Evolutionary conservation across 139 green algal species (phyloP), one percentile per base, ranked within the genome.

Genomic region (Auxenochlorella pyrenoidosa): DNA sequence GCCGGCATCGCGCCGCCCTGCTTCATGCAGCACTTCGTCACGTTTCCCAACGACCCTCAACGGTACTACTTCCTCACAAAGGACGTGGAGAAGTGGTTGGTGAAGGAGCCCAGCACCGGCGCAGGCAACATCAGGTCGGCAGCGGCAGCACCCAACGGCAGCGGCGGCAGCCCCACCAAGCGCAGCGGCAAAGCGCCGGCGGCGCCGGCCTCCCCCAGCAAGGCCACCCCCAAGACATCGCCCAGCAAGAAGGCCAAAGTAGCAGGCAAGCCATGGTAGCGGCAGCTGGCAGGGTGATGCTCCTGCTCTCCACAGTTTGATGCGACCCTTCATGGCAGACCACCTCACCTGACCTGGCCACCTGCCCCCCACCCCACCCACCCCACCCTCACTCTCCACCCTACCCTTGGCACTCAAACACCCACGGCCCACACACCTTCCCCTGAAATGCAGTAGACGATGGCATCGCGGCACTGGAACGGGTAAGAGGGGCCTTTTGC

Each of bases 11-110:
- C n/a, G n/a, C 73, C 40, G 10, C 38, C 73, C 21, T 4, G 3
- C 41, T 36, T 58, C 79, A 5, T 73, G 59, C 79, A 84, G 79
- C 79, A 84, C 38, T 84, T 75, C 59, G 79, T 84, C 19, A 75
- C 79, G 5, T 84, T 84, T 36, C 79, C 59, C 5, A 40, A 34
- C 2, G 66, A 73, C 32, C 3, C 26, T 21, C 34, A 34, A 38
- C 65, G 72, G 59, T 84, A 84, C 58, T 84, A 75, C 54, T 84
- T 84, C 24, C 22, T 24, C 0, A 63, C 73, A 16, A 36, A 30
- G 8, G 58, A 84, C n/a, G 58, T 84, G 8, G 5, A 4, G 13
- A 10, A 58, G 59, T 84, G 79, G 79, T 15, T 84, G 58, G 79
- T 75, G 38, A 24, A 38, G 21, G 24, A 28, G 38, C 30, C 18